Conservation (phyloP, 139 green algal genomes). For the Coccomyxa sp. region DNA sequence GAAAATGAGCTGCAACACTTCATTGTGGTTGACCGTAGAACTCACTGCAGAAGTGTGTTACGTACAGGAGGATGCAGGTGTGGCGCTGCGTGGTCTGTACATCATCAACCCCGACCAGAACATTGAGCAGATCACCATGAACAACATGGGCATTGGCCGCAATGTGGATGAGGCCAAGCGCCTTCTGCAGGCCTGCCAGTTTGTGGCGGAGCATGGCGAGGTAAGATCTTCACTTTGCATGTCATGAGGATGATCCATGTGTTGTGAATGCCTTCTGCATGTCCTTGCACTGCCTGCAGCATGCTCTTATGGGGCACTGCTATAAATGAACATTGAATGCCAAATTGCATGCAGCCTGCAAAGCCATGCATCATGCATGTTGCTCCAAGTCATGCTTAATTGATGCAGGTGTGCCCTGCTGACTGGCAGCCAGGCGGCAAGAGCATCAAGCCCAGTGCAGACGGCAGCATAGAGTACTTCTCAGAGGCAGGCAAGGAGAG, state of each 20-base stretch:
- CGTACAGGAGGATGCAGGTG: slow-evolving; percentile 50
- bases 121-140: slow-evolving; percentile 94
- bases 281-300: not conserved
- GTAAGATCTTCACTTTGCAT: slow-evolving; percentile 26
- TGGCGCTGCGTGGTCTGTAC: slow-evolving; percentile 83
- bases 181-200: slow-evolving; percentile 91
- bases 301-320: not conserved
- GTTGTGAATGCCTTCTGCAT: not conserved
- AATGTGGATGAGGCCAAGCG: slow-evolving; percentile 96
- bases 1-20: no score
- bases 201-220: slow-evolving; percentile 73
- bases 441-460: slow-evolving; percentile 83
- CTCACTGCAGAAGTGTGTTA: no score
- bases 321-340: not conserved
- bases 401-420: slow-evolving; percentile 79
- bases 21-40: no score
- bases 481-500: not conserved
- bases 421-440: slow-evolving; percentile 91
- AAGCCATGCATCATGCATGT: not conserved
- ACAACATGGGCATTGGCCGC: slow-evolving; percentile 94
- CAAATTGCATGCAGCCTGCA: not conserved
- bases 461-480: slow-evolving; percentile 81
- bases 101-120: slow-evolving; percentile 87
- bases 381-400: not conserved
- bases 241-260: not conserved